Evolutionary conservation across 306 rosid genomes (phyloP).

Genomic region (Vigna angularis): DNA sequence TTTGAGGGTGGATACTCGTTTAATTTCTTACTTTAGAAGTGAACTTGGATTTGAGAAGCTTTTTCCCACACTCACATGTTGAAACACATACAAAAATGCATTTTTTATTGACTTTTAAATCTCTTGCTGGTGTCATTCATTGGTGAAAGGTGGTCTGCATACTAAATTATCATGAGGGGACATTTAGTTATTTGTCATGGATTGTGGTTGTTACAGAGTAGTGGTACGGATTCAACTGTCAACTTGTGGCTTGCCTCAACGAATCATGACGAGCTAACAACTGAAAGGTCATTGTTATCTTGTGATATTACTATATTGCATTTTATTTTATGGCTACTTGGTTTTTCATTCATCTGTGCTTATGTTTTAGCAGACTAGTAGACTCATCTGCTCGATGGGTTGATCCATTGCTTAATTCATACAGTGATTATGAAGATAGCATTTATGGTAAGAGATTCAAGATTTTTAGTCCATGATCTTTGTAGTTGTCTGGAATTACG

Average conservation of each 20-base stretch:
- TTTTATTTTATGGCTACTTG: constrained; percentile 12
- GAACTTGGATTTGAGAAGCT: constrained; percentile 7
- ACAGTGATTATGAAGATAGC: constrained; percentile 94
- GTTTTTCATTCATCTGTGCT: constrained; percentile 38
- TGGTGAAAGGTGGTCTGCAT: constrained; percentile 18
- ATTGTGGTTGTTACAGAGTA: constrained; percentile 71
- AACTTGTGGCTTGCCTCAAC: constrained; percentile 84
- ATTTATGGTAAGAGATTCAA: constrained; percentile 70
- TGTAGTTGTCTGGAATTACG: constrained; percentile 6
- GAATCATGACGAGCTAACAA: constrained; percentile 53
- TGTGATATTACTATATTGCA: not conserved
- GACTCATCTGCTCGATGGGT: constrained; percentile 62
- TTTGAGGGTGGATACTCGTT: constrained; percentile 10
- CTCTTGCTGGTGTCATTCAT: constrained; percentile 30
- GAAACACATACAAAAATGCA: not conserved
- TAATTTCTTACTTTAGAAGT: constrained; percentile 15
- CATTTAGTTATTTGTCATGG: constrained; percentile 40
- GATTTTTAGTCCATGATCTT: constrained; percentile 5
- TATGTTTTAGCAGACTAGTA: constrained; percentile 58
- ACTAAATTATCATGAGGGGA: constrained; percentile 13
- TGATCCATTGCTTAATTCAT: constrained; percentile 80
- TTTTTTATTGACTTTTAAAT: constrained; percentile 3
- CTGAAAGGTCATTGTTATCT: constrained; percentile 68
- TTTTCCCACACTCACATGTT: not conserved
- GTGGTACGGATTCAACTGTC: constrained; percentile 92